Evolutionary conservation across 768 basidiomycete genomes (phyloP), one percentile per base, ranked within the genome.

Genomic region (Collybia nuda): DNA sequence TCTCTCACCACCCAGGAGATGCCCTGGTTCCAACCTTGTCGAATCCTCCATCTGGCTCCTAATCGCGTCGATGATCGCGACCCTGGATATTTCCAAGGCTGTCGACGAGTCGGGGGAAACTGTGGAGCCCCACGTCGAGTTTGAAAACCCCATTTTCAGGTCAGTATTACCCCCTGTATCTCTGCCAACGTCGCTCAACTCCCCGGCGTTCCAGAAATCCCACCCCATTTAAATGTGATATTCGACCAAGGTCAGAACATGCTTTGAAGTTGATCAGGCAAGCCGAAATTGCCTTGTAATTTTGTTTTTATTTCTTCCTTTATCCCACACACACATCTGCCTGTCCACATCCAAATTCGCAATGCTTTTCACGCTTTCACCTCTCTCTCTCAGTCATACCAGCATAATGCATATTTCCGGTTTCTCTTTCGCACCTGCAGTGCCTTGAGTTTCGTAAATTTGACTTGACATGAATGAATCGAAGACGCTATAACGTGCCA

Each of bases 111-210:
- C 64, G 6, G 85, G 84, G 3, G 62, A 67, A 2, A 66, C 65
- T 40, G 53, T 71, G 69, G 59, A 84, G 52, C 84, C 83, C 9
- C 68, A 71, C 29, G 63, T 80, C 8, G 67, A 71, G 14, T 86
- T 79, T 56, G 75, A 85, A 26, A 85, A 86, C 61, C 58, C 82
- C 11, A 73, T 86, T 37, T 85, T 87, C 68, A 76, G 85, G 82
- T 83, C 40, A 21, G 38, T 19, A 15, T 40, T n/a, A 28, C 9
- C 19, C 19, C 22, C 26, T 42, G 23, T 47, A 19, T 44, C 38
- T 37, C 36, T 28, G 9, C 52, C 41, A 17, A 48, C 12, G 32
- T 47, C 55, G 32, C 19, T 52, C 44, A 40, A 44, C 21, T 44
- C 24, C 15, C 15, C 24, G 24, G 48, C 24, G 40, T 18, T 48